Evolutionary conservation across 768 basidiomycete genomes (phyloP).

Genomic region (Suillus cothurnatus): DNA sequence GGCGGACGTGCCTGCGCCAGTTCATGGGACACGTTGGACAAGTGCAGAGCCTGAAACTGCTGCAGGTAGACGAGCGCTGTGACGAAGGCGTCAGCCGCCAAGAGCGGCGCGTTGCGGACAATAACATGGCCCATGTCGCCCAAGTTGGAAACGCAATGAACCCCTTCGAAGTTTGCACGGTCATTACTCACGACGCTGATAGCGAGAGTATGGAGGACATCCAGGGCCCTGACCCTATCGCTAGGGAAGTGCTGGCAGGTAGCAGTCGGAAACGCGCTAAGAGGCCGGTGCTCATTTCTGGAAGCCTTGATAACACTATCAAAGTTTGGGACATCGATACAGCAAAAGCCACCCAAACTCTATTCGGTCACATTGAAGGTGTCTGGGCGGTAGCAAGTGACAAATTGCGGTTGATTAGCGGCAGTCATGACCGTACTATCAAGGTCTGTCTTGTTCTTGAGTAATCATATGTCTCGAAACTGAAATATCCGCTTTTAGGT

Average conservation of each 20-base stretch:
- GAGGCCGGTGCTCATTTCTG: conserved; percentile 82
- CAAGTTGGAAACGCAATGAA: conserved; percentile 17
- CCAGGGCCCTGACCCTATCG: conserved; percentile 7
- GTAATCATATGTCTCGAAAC: conserved; percentile 6
- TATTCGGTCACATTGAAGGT: conserved; percentile 98
- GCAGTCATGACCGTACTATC: conserved; percentile 95
- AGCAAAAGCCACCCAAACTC: conserved; percentile 73
- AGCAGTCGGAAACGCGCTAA: conserved; percentile 33
- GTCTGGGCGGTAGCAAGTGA: conserved; percentile 97
- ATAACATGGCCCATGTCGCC: conserved; percentile 17
- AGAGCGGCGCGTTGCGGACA: conserved; percentile 17
- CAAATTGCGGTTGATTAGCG: conserved; percentile 88
- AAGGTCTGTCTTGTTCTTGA: conserved; percentile 59
- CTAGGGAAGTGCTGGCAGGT: conserved; percentile 7
- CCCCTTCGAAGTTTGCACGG: conserved; percentile 28
- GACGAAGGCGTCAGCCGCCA: conserved; percentile 24
- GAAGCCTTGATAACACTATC: conserved; percentile 93
- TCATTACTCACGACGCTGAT: conserved; percentile 30
- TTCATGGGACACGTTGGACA: conserved; percentile 93
- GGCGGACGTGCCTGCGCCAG: conserved; percentile 76
- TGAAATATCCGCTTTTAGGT: conserved; percentile 49
- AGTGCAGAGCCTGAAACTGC: conserved; percentile 86
- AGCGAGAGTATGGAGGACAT: conserved; percentile 20
- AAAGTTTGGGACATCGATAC: conserved; percentile 95
- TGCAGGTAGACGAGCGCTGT: conserved; percentile 62